Base-by-base conservation (phyloP, 108 stramenopile species). In the Cylindrotheca closterium region DNA sequence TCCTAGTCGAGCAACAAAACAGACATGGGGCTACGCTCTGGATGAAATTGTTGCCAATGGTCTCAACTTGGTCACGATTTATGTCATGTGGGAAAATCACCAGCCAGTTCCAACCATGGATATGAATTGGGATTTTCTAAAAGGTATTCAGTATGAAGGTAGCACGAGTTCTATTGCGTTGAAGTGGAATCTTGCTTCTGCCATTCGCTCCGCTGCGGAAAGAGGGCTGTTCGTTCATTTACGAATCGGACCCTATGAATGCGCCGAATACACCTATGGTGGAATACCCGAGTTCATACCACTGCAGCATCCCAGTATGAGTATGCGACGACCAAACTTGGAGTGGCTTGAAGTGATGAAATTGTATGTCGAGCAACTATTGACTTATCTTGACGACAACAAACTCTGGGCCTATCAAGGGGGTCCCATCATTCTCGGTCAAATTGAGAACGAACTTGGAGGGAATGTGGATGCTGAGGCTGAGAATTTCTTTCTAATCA, bases 381-480 rank as follows among this genome's bases (percentile, higher is more conserved):
- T 79, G 0, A 53, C 64, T 21, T 81, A 82, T 46, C 23, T 86
- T 4, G 68, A 74, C n/a, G 50, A 74, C 12, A 29, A 73, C 45
- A 19, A 68, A 26, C 63, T 86, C 27, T 74, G 70, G 69, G 76
- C 79, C 0, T 49, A 73, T 58, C 73, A 82, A 53, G 83, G 81
- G 24, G 88, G 88, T 8, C 67, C 65, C 17, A 81, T 89, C 51
- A 58, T 89, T 45, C 32, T 89, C 10, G 78, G 59, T 19, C 88
- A 89, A 56, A 74, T 89, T 45, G 88, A 89, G 64, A 89, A 89
- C 61, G 88, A 89, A 68, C 62, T 80, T 30, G 81, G 84, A 19
- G 57, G 59, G 18, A 65, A 79, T 25, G 42, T 45, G 19, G 65
- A 51, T 63, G 67, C 49, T 60, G 51, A 53, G 17, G 54, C 28